Evolutionary conservation across 2,329 filamentous ascomycete genomes (phyloP).

Genomic region (Sarocladium strictum): DNA sequence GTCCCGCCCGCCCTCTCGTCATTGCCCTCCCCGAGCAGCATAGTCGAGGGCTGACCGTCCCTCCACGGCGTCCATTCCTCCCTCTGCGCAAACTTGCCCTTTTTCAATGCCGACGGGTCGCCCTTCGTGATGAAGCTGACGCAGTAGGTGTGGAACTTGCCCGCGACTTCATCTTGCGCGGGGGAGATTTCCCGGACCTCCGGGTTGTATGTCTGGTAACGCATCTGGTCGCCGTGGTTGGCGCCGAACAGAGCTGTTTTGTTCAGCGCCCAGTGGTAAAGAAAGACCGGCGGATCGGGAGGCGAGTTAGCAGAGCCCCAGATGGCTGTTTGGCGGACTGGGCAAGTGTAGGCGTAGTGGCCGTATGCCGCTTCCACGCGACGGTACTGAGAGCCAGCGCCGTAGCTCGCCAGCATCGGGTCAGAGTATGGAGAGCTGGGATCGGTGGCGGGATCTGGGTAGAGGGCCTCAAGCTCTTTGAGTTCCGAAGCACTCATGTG

Average conservation of each 20-base stretch:
- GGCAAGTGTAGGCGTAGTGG: constrained; percentile 39
- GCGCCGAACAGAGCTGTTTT: constrained; percentile 33
- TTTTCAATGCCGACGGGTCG: constrained; percentile 21
- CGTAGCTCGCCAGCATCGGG: constrained; percentile 22
- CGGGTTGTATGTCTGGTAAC: constrained; percentile 34
- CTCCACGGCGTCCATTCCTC: constrained; percentile 20
- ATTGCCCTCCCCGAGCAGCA: constrained; percentile 42
- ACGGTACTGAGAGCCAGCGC: constrained; percentile 37
- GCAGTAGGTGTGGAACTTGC: constrained; percentile 29
- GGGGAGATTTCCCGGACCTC: constrained; percentile 28
- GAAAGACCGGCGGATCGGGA: constrained; percentile 25
- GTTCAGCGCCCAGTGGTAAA: constrained; percentile 25
- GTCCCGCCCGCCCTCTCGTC: constrained; percentile 40
- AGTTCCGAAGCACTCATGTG: constrained; percentile 26
- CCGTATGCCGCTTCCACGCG: constrained; percentile 36
- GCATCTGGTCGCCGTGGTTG: constrained; percentile 23
- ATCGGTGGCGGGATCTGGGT: constrained; percentile 28
- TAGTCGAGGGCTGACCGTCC: constrained; percentile 24
- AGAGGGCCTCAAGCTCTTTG: constrained; percentile 22
- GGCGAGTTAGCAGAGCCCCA: constrained; percentile 22
- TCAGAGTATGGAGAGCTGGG: constrained; percentile 26
- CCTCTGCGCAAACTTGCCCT: constrained; percentile 17
- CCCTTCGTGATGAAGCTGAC: constrained; percentile 30
- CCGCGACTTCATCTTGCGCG: constrained; percentile 27
- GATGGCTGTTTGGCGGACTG: constrained; percentile 37